phyloP scores from a whole-genome alignment of 306 rosid species.

The Canavalia gladiata region DNA sequence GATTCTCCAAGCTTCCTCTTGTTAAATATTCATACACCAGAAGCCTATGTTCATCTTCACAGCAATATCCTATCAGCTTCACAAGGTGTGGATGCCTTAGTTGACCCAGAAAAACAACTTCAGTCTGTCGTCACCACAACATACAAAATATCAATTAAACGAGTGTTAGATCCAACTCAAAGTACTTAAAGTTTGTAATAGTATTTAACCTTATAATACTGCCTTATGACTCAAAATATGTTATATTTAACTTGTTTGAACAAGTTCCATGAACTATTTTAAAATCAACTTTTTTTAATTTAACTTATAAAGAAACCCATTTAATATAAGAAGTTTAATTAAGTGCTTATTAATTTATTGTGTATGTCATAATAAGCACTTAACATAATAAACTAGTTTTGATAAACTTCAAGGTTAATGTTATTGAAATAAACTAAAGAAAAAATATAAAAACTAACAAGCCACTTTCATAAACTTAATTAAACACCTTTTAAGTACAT shows the following conservation, averaged over 20 bases:
- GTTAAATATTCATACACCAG: constrained; percentile 89
- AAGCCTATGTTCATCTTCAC: constrained; percentile 89
- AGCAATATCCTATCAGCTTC: constrained; percentile 88
- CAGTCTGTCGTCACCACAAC: constrained; percentile 64
- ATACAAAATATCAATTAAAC: neutral
- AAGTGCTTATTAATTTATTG: too few species aligned
- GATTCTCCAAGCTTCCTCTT: constrained; percentile 96
- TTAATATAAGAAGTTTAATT: too few species aligned
- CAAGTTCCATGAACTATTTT: neutral
- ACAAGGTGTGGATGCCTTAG: constrained; percentile 88
- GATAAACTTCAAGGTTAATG: too few species aligned
- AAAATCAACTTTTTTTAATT: too few species aligned
- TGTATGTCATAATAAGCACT: too few species aligned
- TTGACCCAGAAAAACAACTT: constrained; percentile 89
- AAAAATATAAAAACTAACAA: neutral
- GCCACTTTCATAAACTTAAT: neutral
- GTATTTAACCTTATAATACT: neutral
- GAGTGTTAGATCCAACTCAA: neutral
- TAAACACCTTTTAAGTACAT: neutral
- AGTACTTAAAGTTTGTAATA: neutral
- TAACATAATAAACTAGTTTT: too few species aligned
- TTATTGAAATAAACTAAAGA: neutral
- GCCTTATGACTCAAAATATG: neutral
- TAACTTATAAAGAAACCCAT: too few species aligned
- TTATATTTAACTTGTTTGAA: neutral